Conservation (phyloP, 1,284 basidiomycete species). For the Limonomyces culmigenus region DNA sequence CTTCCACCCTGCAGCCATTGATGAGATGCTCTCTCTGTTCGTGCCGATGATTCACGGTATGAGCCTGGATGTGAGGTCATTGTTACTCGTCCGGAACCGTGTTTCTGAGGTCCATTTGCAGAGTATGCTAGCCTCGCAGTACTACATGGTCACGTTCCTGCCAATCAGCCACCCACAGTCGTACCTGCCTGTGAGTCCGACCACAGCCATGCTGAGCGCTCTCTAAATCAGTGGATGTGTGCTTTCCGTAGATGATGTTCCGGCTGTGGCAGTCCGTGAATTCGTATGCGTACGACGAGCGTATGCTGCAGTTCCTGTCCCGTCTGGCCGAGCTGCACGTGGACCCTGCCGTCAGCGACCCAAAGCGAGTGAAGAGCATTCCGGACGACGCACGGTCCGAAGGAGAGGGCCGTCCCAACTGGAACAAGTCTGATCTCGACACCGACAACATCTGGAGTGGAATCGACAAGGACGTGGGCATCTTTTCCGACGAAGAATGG, state of each 20-base stretch:
- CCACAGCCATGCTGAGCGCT: too few species aligned
- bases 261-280: slow-evolving; percentile 73
- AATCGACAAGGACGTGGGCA: slow-evolving; percentile 67
- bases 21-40: slow-evolving; percentile 80
- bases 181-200: slow-evolving; percentile 68
- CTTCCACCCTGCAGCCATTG: slow-evolving; percentile 79
- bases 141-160: slow-evolving; percentile 69
- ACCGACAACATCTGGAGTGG: slow-evolving; percentile 33
- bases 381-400: slow-evolving; percentile 58
- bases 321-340: slow-evolving; percentile 60
- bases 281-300: slow-evolving; percentile 72
- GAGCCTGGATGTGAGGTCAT: slow-evolving; percentile 49
- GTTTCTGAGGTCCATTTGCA: slow-evolving; percentile 12
- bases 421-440: slow-evolving; percentile 25
- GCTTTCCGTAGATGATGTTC: too few species aligned
- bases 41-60: slow-evolving; percentile 64
- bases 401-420: slow-evolving; percentile 42
- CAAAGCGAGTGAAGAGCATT: slow-evolving; percentile 39
- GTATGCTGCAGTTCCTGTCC: slow-evolving; percentile 60
- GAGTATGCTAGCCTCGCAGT: slow-evolving; percentile 65
- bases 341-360: slow-evolving; percentile 57
- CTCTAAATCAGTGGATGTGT: too few species aligned
- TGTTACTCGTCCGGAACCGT: background rate
- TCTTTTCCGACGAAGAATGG: slow-evolving; percentile 82
- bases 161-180: slow-evolving; percentile 65